Base-by-base conservation (phyloP, 257 asterid species). In the Striga asiatica region DNA sequence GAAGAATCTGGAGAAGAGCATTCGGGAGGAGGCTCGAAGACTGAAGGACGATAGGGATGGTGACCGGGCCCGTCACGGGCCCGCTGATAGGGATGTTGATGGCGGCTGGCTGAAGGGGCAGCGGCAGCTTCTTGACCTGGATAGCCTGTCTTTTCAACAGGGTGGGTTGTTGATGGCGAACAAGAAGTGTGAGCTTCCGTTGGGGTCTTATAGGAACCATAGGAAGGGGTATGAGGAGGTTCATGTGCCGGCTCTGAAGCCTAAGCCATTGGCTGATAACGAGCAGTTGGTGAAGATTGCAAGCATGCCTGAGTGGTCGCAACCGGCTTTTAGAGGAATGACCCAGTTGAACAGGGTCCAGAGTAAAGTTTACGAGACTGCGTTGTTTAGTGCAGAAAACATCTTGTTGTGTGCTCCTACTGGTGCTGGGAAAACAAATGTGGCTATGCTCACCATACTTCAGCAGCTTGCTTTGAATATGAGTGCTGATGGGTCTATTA, bases 361-460 rank as follows among this genome's bases (percentile, higher is more conserved):
- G 79, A 78, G 85, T 62, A 75, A 46, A 71, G 85, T 78, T 42
- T 78, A 78, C 34, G 72, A 72, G 17, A 64, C 82, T 59, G 85
- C 85, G n/a, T 50, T 78, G 2, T 69, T 66, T 62, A 42, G 74
- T 46, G 78, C 82, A 4, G 79, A 75, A 43, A 78, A 78, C 65
- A 35, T 78, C 24, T 57, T 78, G 66, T 52, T 78, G 13, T 78
- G 85, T 69, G 85, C 85, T 64, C 85, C 85, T 46, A 78, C 85
- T 54, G 85, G 85, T 11, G 85, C 82, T 54, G 85, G 85, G 49
- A 78, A 78, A 58, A 78, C 85, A 49, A 78, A 78, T 50, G 85
- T 78, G 51, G 85, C 85, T n/a, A 74, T 78, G 85, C 81, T 78
- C 31, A 78, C 85, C 62, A 75, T 78, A 58, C 85, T 78, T 61